Conservation (phyloP, 1,284 basidiomycete species). For the Spongispora temasekensis region DNA sequence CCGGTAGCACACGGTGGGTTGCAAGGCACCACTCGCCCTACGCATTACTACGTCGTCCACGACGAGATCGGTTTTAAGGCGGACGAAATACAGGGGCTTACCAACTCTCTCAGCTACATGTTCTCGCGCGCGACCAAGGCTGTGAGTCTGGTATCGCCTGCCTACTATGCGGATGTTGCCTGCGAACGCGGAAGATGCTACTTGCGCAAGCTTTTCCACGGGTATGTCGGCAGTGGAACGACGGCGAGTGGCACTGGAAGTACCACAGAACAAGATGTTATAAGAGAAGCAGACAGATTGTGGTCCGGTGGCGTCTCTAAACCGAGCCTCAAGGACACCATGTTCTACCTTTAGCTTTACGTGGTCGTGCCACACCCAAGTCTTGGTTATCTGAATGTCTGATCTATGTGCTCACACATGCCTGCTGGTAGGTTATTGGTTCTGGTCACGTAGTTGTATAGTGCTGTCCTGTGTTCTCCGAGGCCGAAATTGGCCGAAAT, state of each 20-base stretch:
- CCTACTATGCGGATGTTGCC: slow-evolving; percentile 76
- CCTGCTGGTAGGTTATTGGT: background rate
- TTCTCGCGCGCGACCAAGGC: slow-evolving; percentile 81
- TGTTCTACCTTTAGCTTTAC: slow-evolving; percentile 68
- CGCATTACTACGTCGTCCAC: slow-evolving; percentile 78
- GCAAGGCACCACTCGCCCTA: slow-evolving; percentile 69
- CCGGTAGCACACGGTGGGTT: slow-evolving; percentile 66
- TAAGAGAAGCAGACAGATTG: slow-evolving; percentile 49
- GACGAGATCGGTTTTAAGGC: slow-evolving; percentile 71
- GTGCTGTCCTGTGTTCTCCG: too few relatives aligned
- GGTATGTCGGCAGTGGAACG: slow-evolving; percentile 35
- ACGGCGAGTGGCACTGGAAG: slow-evolving; percentile 31
- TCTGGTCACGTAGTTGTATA: too few relatives aligned
- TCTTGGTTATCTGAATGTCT: background rate
- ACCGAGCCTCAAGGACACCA: slow-evolving; percentile 56
- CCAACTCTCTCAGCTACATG: slow-evolving; percentile 71
- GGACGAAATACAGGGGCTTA: slow-evolving; percentile 65
- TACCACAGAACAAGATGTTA: slow-evolving; percentile 48
- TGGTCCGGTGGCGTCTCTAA: slow-evolving; percentile 63
- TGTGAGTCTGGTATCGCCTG: slow-evolving; percentile 74
- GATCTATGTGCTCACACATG: background rate
- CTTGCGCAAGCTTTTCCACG: slow-evolving; percentile 66
- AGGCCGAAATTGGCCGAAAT: too few relatives aligned
- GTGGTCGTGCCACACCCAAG: background rate
- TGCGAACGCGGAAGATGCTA: slow-evolving; percentile 81